Conservation (phyloP, 2,329 filamentous ascomycete species). For the Talaromyces funiculosus region DNA sequence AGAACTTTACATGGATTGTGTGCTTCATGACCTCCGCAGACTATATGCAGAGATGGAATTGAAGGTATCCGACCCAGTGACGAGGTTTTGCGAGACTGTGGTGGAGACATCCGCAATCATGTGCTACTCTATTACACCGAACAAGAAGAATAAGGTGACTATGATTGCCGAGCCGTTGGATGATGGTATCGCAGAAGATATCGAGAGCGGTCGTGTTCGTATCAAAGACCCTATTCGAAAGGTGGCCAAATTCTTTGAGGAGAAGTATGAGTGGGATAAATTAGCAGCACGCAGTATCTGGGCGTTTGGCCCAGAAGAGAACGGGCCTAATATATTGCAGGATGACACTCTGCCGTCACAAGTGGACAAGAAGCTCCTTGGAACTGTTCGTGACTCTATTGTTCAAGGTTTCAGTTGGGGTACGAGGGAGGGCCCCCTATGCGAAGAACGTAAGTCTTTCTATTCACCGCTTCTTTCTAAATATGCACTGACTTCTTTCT, state of each 20-base stretch:
- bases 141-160: constrained; percentile 99
- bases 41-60: constrained; percentile 99
- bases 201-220: constrained; percentile 81
- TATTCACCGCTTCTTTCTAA: constrained; percentile 6
- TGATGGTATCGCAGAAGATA: constrained; percentile 89
- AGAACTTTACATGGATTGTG: constrained; percentile 99
- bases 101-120: constrained; percentile 96
- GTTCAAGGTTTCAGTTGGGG: constrained; percentile 97
- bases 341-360: constrained; percentile 94
- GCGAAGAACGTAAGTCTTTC: constrained; percentile 79
- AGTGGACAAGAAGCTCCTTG: constrained; percentile 86
- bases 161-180: constrained; percentile 97
- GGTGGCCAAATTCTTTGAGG: constrained; percentile 94
- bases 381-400: constrained; percentile 83
- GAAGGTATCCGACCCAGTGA: constrained; percentile 96
- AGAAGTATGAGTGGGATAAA: constrained; percentile 95
- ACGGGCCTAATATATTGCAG: constrained; percentile 89
- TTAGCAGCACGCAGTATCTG: constrained; percentile 92
- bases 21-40: constrained; percentile 84
- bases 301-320: constrained; percentile 96
- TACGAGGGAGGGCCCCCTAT: constrained; percentile 87
- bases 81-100: constrained; percentile 94
- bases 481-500: constrained; percentile 5
- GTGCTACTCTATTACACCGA: constrained; percentile 94
- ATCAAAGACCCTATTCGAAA: constrained; percentile 90